A percentile compares a stretch with the other conserved stretches of the same genome.
Conservation (phyloP, 108 stramenopile species). For the Skeletonema menzelii region DNA sequence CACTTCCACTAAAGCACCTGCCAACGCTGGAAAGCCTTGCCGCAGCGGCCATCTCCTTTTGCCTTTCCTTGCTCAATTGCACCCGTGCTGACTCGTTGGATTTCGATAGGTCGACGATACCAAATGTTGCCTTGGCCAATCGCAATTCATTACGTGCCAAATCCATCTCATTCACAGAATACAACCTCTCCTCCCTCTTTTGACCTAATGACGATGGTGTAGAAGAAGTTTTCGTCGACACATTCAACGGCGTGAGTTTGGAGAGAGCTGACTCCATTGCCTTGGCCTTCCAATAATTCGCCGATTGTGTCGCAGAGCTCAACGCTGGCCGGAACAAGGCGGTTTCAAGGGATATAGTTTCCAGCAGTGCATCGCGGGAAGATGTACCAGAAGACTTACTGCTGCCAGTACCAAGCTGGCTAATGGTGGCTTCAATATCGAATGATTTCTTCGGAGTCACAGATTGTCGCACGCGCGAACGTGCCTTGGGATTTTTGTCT, state of each 20-base stretch:
- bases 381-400: constrained; percentile 18
- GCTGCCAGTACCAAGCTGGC: constrained; percentile 16
- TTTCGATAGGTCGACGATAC: constrained; percentile 30
- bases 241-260: constrained; percentile 44
- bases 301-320: constrained; percentile 61
- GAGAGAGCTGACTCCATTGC: constrained; percentile 45
- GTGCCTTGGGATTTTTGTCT: constrained; percentile 60
- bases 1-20: background rate
- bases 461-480: constrained; percentile 20
- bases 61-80: constrained; percentile 15
- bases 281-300: constrained; percentile 72
- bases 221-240: constrained; percentile 2
- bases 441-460: constrained; percentile 31
- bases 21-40: constrained; percentile 22
- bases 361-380: constrained; percentile 21
- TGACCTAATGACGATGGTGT: constrained; percentile 14
- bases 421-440: constrained; percentile 26
- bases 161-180: constrained; percentile 21
- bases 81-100: constrained; percentile 17
- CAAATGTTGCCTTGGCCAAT: constrained; percentile 34
- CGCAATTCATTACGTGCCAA: constrained; percentile 35
- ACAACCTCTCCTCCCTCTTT: background rate
- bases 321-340: constrained; percentile 79
- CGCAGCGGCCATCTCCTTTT: constrained; percentile 12
- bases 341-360: constrained; percentile 57